phyloP scores from a whole-genome alignment of 2,329 filamentous ascomycete genomes.

The Aureobasidium leucospermi region DNA sequence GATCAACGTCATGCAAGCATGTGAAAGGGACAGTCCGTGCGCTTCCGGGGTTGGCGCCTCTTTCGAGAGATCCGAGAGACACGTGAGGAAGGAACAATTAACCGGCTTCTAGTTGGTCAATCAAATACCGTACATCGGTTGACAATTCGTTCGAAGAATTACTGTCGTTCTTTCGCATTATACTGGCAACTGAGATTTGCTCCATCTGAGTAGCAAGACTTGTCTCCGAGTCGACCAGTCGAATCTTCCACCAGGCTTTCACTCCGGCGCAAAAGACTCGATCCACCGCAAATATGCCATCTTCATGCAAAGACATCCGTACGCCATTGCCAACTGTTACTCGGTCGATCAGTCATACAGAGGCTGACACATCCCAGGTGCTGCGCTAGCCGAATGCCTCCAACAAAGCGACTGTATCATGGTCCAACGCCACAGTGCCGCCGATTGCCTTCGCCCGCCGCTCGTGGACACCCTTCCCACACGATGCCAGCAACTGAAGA shows the following conservation, averaged over 20 bases:
- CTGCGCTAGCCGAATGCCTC: conserved; percentile 87
- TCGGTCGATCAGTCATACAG: conserved; percentile 1
- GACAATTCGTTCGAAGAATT: neutral
- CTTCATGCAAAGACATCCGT: conserved; percentile 96
- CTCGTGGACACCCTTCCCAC: conserved; percentile 74
- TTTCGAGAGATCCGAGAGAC: neutral
- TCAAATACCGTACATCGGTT: neutral
- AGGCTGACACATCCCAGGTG: conserved; percentile 49
- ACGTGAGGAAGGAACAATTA: neutral
- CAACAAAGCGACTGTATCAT: conserved; percentile 96
- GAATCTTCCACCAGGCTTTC: neutral
- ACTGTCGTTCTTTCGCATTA: too few species aligned
- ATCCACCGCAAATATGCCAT: conserved; percentile 60
- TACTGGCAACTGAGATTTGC: neutral
- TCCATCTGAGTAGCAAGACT: neutral
- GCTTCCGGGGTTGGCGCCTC: neutral
- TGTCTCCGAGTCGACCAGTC: neutral
- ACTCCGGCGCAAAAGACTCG: neutral
- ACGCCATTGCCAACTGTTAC: conserved; percentile 32
- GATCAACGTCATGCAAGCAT: conserved; percentile 6
- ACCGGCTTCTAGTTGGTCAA: neutral
- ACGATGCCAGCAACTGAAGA: conserved; percentile 86
- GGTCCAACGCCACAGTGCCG: conserved; percentile 75
- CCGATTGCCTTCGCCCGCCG: conserved; percentile 80
- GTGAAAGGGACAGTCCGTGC: conserved; percentile 3